Evolutionary conservation across 1,284 basidiomycete genomes (phyloP), one percentile per base, ranked within the genome.

Genomic region (Uromyces viciae-fabae): DNA sequence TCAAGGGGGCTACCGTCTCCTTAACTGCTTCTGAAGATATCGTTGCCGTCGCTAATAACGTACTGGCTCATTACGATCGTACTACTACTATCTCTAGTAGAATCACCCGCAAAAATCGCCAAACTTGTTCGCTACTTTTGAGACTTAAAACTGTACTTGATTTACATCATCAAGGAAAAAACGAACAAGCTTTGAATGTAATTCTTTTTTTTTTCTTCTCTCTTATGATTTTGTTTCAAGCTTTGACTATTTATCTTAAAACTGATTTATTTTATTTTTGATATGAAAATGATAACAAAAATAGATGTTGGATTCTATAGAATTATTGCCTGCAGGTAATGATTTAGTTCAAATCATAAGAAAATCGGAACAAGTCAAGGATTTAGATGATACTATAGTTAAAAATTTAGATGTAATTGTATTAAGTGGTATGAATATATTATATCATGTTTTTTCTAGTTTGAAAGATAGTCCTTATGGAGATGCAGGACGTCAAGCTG

Each of bases 391-490:
- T 81, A 90, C 92, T 4, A 88, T 98, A 84, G 93, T 95, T 83
- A 90, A 92, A 82, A 98, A 97, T 87, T 88, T 98, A 85, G 93
- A 94, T 85, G 90, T 91, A 4, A 93, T 97, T 85, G 89, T 98
- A 52, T 90, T 94, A 38, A 90, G 95, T 76, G 92, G 93, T n/a
- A 99, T 98, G 96, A 94, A 95, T 85, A 91, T 92, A 36, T 90
- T 99, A 38, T 92, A 92, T 82, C 90, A 90, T 31, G 89, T 94
- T 11, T 92, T 94, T 83, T 91, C 91, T 82, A 90, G 90, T 82
- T 88, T 91, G 81, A 95, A 95, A 86, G 87, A 89, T n/a, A 91
- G 91, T 36, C 88, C 89, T 58, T 90, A 90, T 75, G 89, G 91
- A 19, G 93, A 94, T 83, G 88, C 89, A 31, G 90, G 90, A 1